Evolutionary conservation across 257 asterid species (phyloP).

Genomic region (Solanum peruvianum): DNA sequence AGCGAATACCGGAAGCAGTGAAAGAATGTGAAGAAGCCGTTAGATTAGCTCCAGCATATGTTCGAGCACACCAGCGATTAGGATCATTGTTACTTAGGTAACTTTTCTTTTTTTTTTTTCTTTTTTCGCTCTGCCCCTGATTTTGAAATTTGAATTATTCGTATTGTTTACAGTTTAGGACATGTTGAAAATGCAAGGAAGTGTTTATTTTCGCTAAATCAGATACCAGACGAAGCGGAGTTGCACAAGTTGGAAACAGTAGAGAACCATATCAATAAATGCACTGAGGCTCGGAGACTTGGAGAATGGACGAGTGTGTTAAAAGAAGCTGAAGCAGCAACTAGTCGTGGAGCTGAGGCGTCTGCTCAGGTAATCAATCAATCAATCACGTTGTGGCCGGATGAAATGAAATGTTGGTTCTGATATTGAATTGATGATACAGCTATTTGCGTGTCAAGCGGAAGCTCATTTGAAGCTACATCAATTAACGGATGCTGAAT

Average conservation of each 20-base stretch:
- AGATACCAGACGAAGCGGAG: too few species aligned
- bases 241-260: too few species aligned
- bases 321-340: slow-evolving; percentile 62
- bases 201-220: too few species aligned
- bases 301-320: slow-evolving; percentile 47
- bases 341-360: slow-evolving; percentile 56
- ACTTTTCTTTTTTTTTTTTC: too few species aligned
- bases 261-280: too few species aligned
- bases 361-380: slow-evolving; percentile 61
- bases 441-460: slow-evolving; percentile 60
- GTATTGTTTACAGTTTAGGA: too few species aligned
- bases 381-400: neutral
- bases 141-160: too few species aligned
- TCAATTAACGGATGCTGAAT: slow-evolving; percentile 35
- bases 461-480: slow-evolving; percentile 67
- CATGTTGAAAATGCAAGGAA: too few species aligned
- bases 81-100: slow-evolving; percentile 65
- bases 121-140: too few species aligned
- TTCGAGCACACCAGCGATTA: slow-evolving; percentile 55
- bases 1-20: slow-evolving; percentile 36
- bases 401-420: neutral
- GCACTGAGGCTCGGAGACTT: too few species aligned
- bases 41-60: slow-evolving; percentile 51
- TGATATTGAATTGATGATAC: slow-evolving; percentile 1
- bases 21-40: slow-evolving; percentile 68